Conservation (phyloP, 176 grass and related monocot genomes). For the Aegilops longissima region DNA sequence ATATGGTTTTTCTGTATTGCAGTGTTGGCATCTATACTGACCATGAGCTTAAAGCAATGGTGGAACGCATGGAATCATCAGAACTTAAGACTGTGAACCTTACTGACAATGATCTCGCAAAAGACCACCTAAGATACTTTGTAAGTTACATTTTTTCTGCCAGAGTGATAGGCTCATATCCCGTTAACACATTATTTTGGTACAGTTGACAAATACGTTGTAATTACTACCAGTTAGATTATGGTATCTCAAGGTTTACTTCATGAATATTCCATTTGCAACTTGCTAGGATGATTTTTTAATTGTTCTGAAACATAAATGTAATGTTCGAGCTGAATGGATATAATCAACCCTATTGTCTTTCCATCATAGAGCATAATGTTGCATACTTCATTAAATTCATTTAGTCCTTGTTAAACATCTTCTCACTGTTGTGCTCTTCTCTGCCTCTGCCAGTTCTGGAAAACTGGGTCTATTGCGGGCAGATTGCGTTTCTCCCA, state of each 20-base stretch:
- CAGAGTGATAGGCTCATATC: neutral
- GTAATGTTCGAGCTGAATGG: neutral
- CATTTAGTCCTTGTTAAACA: neutral
- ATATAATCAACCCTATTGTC: neutral
- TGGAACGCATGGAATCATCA: slow-evolving; percentile 59
- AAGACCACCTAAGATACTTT: slow-evolving; percentile 95
- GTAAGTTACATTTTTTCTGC: slow-evolving; percentile 51
- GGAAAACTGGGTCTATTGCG: neutral
- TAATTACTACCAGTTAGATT: neutral
- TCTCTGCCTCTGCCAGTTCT: neutral
- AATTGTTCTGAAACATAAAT: neutral
- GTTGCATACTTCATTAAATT: neutral
- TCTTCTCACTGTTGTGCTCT: neutral
- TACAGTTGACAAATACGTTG: neutral
- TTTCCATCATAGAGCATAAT: neutral
- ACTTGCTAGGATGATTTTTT: neutral
- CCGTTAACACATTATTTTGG: slow-evolving; percentile 6
- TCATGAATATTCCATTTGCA: neutral
- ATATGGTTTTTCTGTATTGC: slow-evolving; percentile 35
- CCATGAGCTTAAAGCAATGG: slow-evolving; percentile 66
- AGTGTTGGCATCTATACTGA: slow-evolving; percentile 98
- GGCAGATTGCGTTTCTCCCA: neutral
- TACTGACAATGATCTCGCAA: slow-evolving; percentile 82
- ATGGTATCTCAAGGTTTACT: neutral
- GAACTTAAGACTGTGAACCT: slow-evolving; percentile 82